phyloP scores from a whole-genome alignment of 1,139 yeast species.

The Candida sp. region DNA sequence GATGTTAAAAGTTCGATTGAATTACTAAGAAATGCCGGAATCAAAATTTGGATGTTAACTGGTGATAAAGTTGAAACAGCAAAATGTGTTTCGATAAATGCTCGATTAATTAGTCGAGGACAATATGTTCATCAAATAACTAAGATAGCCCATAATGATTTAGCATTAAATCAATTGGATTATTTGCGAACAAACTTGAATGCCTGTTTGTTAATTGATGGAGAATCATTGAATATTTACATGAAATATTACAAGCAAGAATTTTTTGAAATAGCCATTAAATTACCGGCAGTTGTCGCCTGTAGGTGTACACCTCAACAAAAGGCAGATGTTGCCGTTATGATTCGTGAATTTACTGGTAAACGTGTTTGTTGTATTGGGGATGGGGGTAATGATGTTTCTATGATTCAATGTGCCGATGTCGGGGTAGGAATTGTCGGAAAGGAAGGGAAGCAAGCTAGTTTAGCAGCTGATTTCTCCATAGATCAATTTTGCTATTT shows the following conservation, averaged over 20 bases:
- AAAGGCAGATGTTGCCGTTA: slow-evolving; percentile 89
- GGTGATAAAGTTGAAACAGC: slow-evolving; percentile 99
- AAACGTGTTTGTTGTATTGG: slow-evolving; percentile 97
- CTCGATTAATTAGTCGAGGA: slow-evolving; percentile 88
- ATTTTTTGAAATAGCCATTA: slow-evolving; percentile 73
- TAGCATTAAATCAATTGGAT: slow-evolving; percentile 73
- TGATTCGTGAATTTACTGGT: slow-evolving; percentile 75
- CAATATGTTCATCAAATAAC: slow-evolving; percentile 90
- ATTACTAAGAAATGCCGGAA: slow-evolving; percentile 90
- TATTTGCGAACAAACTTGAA: slow-evolving; percentile 61
- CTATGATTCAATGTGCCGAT: slow-evolving; percentile 98
- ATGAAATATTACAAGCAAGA: slow-evolving; percentile 62
- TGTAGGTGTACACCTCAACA: slow-evolving; percentile 99
- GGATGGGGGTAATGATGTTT: slow-evolving; percentile 99
- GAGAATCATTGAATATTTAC: slow-evolving; percentile 78
- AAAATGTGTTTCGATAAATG: slow-evolving; percentile 92
- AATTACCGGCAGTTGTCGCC: slow-evolving; percentile 89
- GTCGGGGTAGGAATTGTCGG: slow-evolving; percentile 99
- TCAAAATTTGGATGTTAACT: slow-evolving; percentile 98
- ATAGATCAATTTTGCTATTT: slow-evolving; percentile 89
- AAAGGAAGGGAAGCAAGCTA: slow-evolving; percentile 97
- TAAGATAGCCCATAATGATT: slow-evolving; percentile 53
- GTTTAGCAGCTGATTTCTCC: slow-evolving; percentile 95
- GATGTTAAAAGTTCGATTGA: slow-evolving; percentile 93
- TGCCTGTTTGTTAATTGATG: slow-evolving; percentile 87